Base-by-base conservation (phyloP, 2,329 filamentous ascomycete genomes). In the Penicillium italicum region DNA sequence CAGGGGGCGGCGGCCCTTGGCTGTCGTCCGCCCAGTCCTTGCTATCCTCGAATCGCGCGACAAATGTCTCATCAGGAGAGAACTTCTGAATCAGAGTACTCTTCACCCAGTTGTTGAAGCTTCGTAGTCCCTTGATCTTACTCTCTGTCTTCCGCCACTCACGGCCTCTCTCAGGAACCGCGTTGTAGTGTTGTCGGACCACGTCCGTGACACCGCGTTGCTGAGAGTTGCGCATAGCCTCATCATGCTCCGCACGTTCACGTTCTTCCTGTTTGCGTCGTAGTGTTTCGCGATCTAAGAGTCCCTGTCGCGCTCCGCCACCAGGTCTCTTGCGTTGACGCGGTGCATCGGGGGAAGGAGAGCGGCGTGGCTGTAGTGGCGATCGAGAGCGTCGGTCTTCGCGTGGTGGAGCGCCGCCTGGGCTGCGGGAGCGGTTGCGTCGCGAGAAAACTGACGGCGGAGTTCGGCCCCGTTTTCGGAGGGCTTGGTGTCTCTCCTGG, bases 41-140 rank as follows among this genome's bases (percentile, higher is more conserved):
- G 38, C 68, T 69, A 52, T 74, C 84, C 34, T 66, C 66, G 24
- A 67, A 68, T n/a, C 72, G 72, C 2, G 86, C 83, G 0, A 82
- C 78, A 62, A 87, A 86, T 58, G 90, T 86, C 72, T 93, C 89
- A 61, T 87, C 86, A 0, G 89, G 89, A 5, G 90, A 91, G 76
- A 97, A 97, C 72, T 96, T 97, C 71, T 97, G 92, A 64, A 99
- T 97, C 64, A 97, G 85, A 47, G 90, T 93, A 70, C 91, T 96
- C 80, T 99, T 99, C 76, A 99, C 84, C 94, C 94, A 99, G 74
- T 99, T 99, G 78, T 99, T 99, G 80, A 96, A 94, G 63, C 89
- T 90, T 50, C 94, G 85, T 50, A 99, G 79, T 0, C 94, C 94
- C 76, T 95, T 96, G 79, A 99, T 99, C 67, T 90, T 88, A 73